These are phyloP conservation scores for Exophiala aquamarina DNA, from an alignment of 2,329 filamentous ascomycete species.

Conservation along the genomic window DNA sequence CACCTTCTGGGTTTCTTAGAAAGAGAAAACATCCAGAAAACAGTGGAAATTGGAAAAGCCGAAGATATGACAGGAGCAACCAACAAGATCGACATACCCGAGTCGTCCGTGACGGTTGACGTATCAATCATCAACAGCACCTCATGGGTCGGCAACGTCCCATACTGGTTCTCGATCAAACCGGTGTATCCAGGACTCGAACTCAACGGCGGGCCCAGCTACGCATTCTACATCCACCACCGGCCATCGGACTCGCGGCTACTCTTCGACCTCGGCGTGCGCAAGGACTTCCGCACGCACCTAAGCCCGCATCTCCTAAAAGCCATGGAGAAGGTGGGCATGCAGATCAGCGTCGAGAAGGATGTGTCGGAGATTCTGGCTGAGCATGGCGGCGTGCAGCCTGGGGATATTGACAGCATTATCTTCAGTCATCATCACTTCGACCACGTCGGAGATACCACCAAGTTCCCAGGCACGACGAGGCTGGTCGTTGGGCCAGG, in stretches of 20 bases:
- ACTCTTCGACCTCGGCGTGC: constrained; percentile 37
- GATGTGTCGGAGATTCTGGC: constrained; percentile 20
- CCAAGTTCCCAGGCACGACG: constrained; percentile 46
- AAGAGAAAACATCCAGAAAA: no score
- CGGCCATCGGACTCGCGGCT: constrained; percentile 28
- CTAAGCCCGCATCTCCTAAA: constrained; percentile 4
- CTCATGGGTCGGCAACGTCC: neutral
- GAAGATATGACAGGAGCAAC: neutral
- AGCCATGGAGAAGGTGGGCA: constrained; percentile 2
- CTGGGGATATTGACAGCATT: constrained; percentile 16
- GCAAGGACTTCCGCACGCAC: constrained; percentile 22
- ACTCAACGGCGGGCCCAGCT: neutral
- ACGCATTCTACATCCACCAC: constrained; percentile 49
- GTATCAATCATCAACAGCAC: constrained; percentile 8
- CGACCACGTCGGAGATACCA: constrained; percentile 53
- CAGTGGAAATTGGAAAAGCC: neutral
- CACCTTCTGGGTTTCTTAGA: no score
- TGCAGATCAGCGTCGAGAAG: constrained; percentile 13
- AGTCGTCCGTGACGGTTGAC: constrained; percentile 4
- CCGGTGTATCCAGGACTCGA: neutral
- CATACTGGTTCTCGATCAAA: neutral
- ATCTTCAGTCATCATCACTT: constrained; percentile 29
- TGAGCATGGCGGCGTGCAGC: constrained; percentile 10
- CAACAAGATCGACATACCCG: constrained; percentile 4
- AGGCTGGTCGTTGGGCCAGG: constrained; percentile 55